Conservation (phyloP, 371 early-diverging fungal genomes). For the Syncephalastrum sp. region DNA sequence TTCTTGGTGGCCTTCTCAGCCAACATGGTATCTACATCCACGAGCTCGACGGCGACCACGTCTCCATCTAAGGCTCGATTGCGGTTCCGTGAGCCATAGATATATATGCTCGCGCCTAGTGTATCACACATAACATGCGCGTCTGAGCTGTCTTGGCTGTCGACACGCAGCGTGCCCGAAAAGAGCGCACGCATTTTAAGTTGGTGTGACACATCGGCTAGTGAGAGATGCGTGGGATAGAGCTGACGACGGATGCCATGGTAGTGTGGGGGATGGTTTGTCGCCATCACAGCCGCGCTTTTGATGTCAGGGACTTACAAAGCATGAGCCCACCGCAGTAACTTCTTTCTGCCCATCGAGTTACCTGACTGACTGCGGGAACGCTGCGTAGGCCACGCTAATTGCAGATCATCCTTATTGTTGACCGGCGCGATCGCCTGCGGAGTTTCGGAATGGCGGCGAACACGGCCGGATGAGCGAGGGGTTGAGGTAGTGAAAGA, state of each 20-base stretch:
- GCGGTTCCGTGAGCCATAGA: constrained; percentile 61
- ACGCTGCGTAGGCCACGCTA: background rate
- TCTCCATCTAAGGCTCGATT: constrained; percentile 81
- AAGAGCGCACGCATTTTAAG: constrained; percentile 24
- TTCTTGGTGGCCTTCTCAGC: constrained; percentile 28
- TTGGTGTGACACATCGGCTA: constrained; percentile 23
- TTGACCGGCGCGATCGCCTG: constrained; percentile 1
- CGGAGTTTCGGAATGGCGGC: constrained; percentile 34
- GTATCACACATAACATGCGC: constrained; percentile 64
- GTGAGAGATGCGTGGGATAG: constrained; percentile 25
- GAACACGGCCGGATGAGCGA: constrained; percentile 6
- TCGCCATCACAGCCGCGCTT: constrained; percentile 5
- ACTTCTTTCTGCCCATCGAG: background rate
- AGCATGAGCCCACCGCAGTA: background rate
- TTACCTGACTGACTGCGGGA: constrained; percentile 3
- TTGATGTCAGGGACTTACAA: constrained; percentile 2
- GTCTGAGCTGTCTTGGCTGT: constrained; percentile 46
- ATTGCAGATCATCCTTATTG: constrained; percentile 3
- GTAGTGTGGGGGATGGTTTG: background rate
- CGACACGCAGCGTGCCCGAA: constrained; percentile 31
- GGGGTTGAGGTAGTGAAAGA: constrained; percentile 4
- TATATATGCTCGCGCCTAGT: constrained; percentile 45
- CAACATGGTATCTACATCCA: constrained; percentile 49
- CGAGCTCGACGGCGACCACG: constrained; percentile 60
- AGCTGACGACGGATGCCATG: constrained; percentile 13